Evolutionary conservation across 2,329 filamentous ascomycete species (phyloP), one percentile per base, ranked within the genome.

Genomic region (Mycosphaerella sp.): DNA sequence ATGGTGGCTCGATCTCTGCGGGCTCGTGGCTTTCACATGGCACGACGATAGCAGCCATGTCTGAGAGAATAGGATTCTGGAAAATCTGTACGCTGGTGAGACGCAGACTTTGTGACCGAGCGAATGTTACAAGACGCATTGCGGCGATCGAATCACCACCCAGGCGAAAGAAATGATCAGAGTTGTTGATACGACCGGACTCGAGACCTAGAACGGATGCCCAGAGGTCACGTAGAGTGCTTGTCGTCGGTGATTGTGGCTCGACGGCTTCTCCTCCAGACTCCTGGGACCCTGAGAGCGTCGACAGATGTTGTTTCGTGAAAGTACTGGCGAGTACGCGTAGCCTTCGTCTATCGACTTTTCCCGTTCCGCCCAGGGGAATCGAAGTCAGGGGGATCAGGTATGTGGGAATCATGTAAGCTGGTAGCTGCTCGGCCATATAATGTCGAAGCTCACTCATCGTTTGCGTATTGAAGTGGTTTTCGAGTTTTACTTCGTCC

Each of bases 91-190:
- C 45, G 10, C 39, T 45, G 3, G 26, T 54, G 21, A 54, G 31
- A 42, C 23, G 45, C n/a, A 52, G 11, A 9, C 29, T 40, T 6
- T 29, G 9, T 10, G n/a, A 11, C 64, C 60, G 0, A 59, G 65
- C 51, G 75, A 41, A 1, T 66, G 64, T 1, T 0, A 73, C 73
- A 1, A 77, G 66, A 38, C 66, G 67, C 73, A 77, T 77, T 0
- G 75, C 75, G 2, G 67, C 59, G 6, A 77, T 68, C 0, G 74
- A 76, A 51, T 77, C 73, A 8, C 74, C 75, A 9, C 75, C 75
- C 1, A 76, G 63, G 11, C 68, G 66, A 48, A 77, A 75, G 64
- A 77, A 77, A 51, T 68, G 72, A 51, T 72, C 70, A 42, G 70
- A 64, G 3, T 21, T 17, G 4, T 39, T 21, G 23, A 57, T 45